Evolutionary conservation across 768 basidiomycete genomes (phyloP).

Genomic region (Leccinum rimulosum): DNA sequence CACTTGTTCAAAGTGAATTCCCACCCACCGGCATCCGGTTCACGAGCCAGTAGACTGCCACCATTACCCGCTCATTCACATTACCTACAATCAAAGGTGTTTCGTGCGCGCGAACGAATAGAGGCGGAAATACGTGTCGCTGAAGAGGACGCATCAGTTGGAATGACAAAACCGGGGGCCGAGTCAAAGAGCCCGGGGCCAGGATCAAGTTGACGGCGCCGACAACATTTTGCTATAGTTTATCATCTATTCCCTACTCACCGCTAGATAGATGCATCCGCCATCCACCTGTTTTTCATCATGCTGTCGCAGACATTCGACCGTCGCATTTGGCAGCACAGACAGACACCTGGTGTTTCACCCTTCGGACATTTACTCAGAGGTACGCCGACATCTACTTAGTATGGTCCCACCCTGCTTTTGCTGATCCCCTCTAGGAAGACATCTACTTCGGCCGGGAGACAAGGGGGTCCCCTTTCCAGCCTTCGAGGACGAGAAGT

Average conservation of each 20-base stretch:
- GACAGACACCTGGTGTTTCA: too few relatives aligned
- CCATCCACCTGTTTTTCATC: slow-evolving; percentile 20
- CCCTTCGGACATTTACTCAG: too few relatives aligned
- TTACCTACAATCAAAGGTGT: slow-evolving; percentile 97
- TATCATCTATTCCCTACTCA: slow-evolving; percentile 17
- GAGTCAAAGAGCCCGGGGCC: slow-evolving; percentile 17
- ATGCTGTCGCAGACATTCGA: too few relatives aligned
- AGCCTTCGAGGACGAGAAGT: slow-evolving; percentile 20
- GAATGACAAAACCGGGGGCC: slow-evolving; percentile 18
- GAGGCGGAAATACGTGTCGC: slow-evolving; percentile 68
- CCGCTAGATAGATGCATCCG: slow-evolving; percentile 19
- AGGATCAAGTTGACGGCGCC: slow-evolving; percentile 21
- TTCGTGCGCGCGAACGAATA: slow-evolving; percentile 90
- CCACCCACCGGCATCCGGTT: slow-evolving; percentile 41
- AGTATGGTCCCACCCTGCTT: too few relatives aligned
- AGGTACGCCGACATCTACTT: too few relatives aligned
- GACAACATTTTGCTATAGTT: slow-evolving; percentile 5
- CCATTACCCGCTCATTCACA: slow-evolving; percentile 63
- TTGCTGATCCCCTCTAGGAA: too few relatives aligned
- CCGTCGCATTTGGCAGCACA: too few relatives aligned
- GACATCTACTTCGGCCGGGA: too few relatives aligned
- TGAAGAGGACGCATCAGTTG: slow-evolving; percentile 21
- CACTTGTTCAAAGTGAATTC: slow-evolving; percentile 90
- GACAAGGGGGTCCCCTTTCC: not conserved
- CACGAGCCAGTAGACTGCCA: slow-evolving; percentile 40